phyloP scores from a whole-genome alignment of 2,329 filamentous ascomycete species.

The Neonectria punicea region DNA sequence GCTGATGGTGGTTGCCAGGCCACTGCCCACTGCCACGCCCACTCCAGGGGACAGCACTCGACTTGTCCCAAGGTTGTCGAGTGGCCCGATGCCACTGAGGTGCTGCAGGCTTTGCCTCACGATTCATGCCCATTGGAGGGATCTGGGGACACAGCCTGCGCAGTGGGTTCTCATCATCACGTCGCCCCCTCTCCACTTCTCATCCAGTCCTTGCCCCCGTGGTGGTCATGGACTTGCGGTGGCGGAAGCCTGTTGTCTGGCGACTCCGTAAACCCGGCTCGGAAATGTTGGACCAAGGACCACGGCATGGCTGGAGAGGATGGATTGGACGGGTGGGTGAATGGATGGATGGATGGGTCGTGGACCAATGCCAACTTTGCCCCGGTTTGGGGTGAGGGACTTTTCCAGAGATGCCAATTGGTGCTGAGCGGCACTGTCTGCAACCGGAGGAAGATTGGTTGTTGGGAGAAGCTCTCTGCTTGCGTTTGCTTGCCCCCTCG shows the following conservation, averaged over 20 bases:
- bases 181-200: slow-evolving; percentile 40
- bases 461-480: slow-evolving; percentile 29
- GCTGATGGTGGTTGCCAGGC: slow-evolving; percentile 33
- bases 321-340: slow-evolving; percentile 16
- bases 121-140: slow-evolving; percentile 42
- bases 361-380: slow-evolving; percentile 29
- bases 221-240: slow-evolving; percentile 27
- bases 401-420: slow-evolving; percentile 36
- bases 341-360: slow-evolving; percentile 20
- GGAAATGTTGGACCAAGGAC: slow-evolving; percentile 17
- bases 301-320: slow-evolving; percentile 22
- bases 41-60: slow-evolving; percentile 12
- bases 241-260: slow-evolving; percentile 24
- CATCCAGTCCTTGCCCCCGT: slow-evolving; percentile 39
- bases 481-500: slow-evolving; percentile 20
- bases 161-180: slow-evolving; percentile 40
- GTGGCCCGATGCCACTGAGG: slow-evolving; percentile 40
- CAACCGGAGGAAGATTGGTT: slow-evolving; percentile 2
- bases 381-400: slow-evolving; percentile 26
- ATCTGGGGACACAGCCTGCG: slow-evolving; percentile 34
- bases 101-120: slow-evolving; percentile 42
- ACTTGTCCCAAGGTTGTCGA: slow-evolving; percentile 28
- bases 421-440: slow-evolving; percentile 7
- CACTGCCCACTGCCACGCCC: slow-evolving; percentile 29
- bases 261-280: slow-evolving; percentile 33